These are phyloP conservation scores for Mycosphaerella sp. DNA, from an alignment of 2,329 filamentous ascomycete species.

Conservation along the genomic window DNA sequence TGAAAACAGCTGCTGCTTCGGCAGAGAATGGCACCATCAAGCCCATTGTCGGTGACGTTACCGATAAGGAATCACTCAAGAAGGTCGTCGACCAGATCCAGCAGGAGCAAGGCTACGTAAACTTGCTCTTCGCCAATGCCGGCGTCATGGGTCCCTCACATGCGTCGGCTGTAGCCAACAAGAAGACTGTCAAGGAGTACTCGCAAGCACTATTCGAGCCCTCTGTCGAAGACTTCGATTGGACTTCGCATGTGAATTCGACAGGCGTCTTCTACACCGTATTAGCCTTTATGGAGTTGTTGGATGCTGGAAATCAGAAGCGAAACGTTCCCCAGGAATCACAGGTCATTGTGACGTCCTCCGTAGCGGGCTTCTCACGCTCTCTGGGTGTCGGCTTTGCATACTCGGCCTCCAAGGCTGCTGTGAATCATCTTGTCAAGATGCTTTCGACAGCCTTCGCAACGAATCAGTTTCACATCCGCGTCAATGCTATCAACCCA, in stretches of 20 bases:
- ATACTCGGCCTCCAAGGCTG: slow-evolving; percentile 45
- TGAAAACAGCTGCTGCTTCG: slow-evolving; percentile 41
- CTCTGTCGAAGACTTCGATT: slow-evolving; percentile 31
- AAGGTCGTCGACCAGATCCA: slow-evolving; percentile 36
- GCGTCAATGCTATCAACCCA: slow-evolving; percentile 47
- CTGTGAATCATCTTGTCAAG: slow-evolving; percentile 45
- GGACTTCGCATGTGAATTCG: slow-evolving; percentile 35
- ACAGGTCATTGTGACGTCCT: slow-evolving; percentile 45
- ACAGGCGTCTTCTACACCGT: slow-evolving; percentile 37
- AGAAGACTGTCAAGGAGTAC: slow-evolving; percentile 19
- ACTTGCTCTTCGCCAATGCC: slow-evolving; percentile 35
- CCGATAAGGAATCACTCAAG: slow-evolving; percentile 38
- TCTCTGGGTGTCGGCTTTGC: slow-evolving; percentile 34
- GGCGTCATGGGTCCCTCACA: slow-evolving; percentile 28
- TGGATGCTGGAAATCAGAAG: slow-evolving; percentile 39
- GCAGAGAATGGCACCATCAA: slow-evolving; percentile 37
- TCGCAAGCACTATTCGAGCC: slow-evolving; percentile 21
- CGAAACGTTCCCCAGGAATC: slow-evolving; percentile 32
- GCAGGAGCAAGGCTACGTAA: slow-evolving; percentile 33
- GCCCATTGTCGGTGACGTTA: slow-evolving; percentile 42
- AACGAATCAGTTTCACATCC: slow-evolving; percentile 38
- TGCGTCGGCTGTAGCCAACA: slow-evolving; percentile 11
- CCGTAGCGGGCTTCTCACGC: slow-evolving; percentile 42
- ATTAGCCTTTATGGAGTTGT: slow-evolving; percentile 38
- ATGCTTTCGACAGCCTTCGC: slow-evolving; percentile 41